Conservation (phyloP, 1,139 yeast species). For the Citeromyces hawaiiensis region DNA sequence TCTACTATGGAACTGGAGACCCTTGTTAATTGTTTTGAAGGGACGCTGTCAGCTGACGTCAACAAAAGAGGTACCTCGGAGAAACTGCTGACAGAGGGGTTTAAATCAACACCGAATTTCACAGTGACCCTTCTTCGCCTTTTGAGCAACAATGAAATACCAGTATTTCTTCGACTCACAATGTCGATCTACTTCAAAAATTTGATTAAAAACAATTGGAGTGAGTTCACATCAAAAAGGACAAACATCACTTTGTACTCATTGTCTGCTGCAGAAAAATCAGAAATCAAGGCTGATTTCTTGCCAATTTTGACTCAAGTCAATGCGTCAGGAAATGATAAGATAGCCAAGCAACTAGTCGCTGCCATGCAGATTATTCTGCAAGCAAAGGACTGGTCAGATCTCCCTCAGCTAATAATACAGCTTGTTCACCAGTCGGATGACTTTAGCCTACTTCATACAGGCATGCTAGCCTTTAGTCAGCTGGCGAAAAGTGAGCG, state of each 20-base stretch:
- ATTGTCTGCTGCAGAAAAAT: constrained; percentile 36
- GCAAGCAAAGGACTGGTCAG: constrained; percentile 31
- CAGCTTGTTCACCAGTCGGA: constrained; percentile 29
- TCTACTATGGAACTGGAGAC: constrained; percentile 26
- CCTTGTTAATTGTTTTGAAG: constrained; percentile 26
- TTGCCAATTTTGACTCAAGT: constrained; percentile 24
- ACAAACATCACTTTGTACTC: constrained; percentile 21
- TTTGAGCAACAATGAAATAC: no score
- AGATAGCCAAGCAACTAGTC: constrained; percentile 24
- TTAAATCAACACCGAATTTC: no score
- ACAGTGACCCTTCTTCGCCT: no score
- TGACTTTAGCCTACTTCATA: constrained; percentile 37
- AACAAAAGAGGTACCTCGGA: constrained; percentile 16
- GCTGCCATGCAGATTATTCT: constrained; percentile 29
- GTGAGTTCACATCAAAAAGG: constrained; percentile 10
- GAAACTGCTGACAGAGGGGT: constrained; percentile 20
- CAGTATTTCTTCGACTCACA: constrained; percentile 20
- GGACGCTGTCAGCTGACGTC: constrained; percentile 26
- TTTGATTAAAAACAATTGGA: constrained; percentile 47
- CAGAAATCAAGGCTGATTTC: constrained; percentile 34
- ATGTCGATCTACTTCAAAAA: constrained; percentile 62
- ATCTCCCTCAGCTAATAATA: constrained; percentile 21
- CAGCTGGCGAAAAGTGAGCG: constrained; percentile 47
- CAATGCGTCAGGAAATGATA: constrained; percentile 4
- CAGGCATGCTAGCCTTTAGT: constrained; percentile 43